Evolutionary conservation across 352 stramenopile species (phyloP), one percentile per base, ranked within the genome.

Genomic region (Globisporangium paroecandrum): DNA sequence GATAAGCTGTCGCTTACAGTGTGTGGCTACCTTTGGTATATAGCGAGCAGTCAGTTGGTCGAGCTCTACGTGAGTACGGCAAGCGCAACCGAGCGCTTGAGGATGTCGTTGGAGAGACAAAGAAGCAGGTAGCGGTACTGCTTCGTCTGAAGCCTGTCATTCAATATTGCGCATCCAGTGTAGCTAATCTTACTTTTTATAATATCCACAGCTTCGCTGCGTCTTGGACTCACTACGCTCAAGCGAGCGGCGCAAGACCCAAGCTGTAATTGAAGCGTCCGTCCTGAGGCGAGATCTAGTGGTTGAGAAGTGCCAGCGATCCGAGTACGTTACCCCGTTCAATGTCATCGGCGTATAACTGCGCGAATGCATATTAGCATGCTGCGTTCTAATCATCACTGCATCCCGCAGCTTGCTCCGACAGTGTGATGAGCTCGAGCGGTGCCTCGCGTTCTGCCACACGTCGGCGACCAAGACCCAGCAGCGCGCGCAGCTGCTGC

Each of bases 261-360:
- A 78, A 18, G 73, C 70, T 3, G 51, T 81, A 27, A 72, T 68
- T 0, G 64, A 74, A n/a, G 77, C 69, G 20, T 69, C 69, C 34
- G 68, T 60, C 36, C 68, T 90, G 32, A 88, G 86, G 67, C 78
- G 81, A 38, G 69, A 79, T 18, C 65, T 91, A 38, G 76, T 89
- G n/a, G 22, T 83, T 60, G 80, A 88, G 60, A 72, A 74, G 29
- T 87, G 78, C 38, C 80, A 89, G 64, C 80, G 82, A 43, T 75
- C 78, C 64, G 78, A 85, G 80, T 90, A 73, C 67, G 77, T 22
- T 56, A 36, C 4, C 56, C 3, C 32, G 12, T 15, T 36, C 2
- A n/a, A 24, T 20, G 3, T 13, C 24, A 43, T 27, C 6, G 5
- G 1, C 18, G 6, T 24, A 24, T 24, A 36, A 18, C 15, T 41